Conservation (phyloP, 2,329 filamentous ascomycete species). For the Aschersonia sp. region DNA sequence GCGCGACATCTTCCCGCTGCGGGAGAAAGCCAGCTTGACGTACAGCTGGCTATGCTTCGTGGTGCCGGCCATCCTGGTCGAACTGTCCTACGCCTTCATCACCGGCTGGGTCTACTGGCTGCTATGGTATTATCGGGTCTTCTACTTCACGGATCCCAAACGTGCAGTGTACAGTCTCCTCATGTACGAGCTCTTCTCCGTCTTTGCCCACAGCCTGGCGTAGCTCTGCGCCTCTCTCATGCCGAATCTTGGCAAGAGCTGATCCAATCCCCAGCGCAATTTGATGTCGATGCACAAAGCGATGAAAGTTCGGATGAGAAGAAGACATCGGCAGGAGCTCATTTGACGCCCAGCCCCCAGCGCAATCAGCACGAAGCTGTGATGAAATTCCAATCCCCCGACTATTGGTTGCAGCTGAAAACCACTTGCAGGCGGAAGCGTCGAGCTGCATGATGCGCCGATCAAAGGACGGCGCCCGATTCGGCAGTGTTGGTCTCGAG, state of each 20-base stretch:
- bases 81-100: slow-evolving; percentile 68
- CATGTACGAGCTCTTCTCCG: neutral
- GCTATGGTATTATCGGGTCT: slow-evolving; percentile 75
- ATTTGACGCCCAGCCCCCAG: too few species aligned
- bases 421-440: too few species aligned
- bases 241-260: neutral
- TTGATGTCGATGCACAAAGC: too few species aligned
- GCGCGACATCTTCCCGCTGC: slow-evolving; percentile 69
- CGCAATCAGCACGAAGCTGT: too few species aligned
- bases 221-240: neutral
- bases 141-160: slow-evolving; percentile 12
- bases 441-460: too few species aligned
- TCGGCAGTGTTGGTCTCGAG: too few species aligned
- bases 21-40: slow-evolving; percentile 67
- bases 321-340: too few species aligned
- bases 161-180: neutral
- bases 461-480: too few species aligned
- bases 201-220: neutral
- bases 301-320: too few species aligned
- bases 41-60: slow-evolving; percentile 80
- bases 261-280: too few species aligned
- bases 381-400: too few species aligned
- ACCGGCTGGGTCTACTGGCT: slow-evolving; percentile 56
- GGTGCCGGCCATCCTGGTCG: slow-evolving; percentile 66
- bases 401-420: too few species aligned